Evolutionary conservation across 345 rosid species (phyloP).

Genomic region (Clarkia xantiana): DNA sequence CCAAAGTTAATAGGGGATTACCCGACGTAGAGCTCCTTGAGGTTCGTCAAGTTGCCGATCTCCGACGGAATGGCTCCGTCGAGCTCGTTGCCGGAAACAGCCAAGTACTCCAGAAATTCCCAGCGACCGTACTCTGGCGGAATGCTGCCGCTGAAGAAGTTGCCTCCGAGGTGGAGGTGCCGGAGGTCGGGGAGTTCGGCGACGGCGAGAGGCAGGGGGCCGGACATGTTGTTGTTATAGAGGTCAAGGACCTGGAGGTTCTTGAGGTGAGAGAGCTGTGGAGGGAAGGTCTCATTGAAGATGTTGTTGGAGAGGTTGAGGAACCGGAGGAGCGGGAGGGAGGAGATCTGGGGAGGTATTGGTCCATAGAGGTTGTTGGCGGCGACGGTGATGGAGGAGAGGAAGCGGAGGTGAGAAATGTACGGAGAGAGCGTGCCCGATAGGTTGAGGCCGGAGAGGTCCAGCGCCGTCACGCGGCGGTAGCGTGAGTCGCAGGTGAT

Average conservation of each 20-base stretch:
- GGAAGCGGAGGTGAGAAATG: slow-evolving; percentile 41
- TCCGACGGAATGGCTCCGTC: slow-evolving; percentile 38
- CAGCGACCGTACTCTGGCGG: slow-evolving; percentile 44
- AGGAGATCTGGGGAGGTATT: slow-evolving; percentile 47
- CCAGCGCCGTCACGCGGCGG: slow-evolving; percentile 46
- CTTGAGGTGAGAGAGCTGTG: slow-evolving; percentile 32
- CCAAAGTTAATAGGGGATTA: background rate
- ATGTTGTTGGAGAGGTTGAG: slow-evolving; percentile 86
- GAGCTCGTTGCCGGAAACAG: slow-evolving; percentile 48
- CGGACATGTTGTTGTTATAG: slow-evolving; percentile 87
- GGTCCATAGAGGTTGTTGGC: slow-evolving; percentile 53
- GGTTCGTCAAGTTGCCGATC: slow-evolving; percentile 26
- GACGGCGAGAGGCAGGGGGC: slow-evolving; percentile 54
- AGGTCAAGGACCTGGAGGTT: slow-evolving; percentile 72
- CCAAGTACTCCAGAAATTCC: slow-evolving; percentile 36
- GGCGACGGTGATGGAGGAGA: slow-evolving; percentile 46
- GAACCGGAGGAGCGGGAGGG: slow-evolving; percentile 39
- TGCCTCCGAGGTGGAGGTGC: slow-evolving; percentile 40
- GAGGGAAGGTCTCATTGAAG: slow-evolving; percentile 64
- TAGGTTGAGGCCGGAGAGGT: slow-evolving; percentile 54
- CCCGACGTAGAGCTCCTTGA: slow-evolving; percentile 68
- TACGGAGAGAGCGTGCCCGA: slow-evolving; percentile 56
- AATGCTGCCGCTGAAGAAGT: slow-evolving; percentile 26
- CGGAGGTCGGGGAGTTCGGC: slow-evolving; percentile 36
- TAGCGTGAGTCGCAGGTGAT: slow-evolving; percentile 63